Evolutionary conservation across 23 red algal species (phyloP), one percentile per base, ranked within the genome.

Genomic region (Gracilaria gracilis): DNA sequence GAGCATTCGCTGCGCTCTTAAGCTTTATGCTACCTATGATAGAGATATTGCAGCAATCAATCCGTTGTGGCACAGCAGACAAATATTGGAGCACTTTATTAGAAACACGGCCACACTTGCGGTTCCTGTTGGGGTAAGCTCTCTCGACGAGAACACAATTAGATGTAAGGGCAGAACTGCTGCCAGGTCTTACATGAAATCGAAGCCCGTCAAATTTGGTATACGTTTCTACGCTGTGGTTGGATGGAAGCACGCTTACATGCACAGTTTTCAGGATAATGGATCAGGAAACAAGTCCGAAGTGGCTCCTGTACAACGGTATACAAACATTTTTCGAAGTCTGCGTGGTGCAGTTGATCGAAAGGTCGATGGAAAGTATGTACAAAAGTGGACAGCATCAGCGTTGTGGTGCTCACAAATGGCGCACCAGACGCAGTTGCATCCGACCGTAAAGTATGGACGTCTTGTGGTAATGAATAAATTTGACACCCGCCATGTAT

Each of bases 391-490:
- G 9, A 6, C 32, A 5, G 32, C 72, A 42, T 9, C 29, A 9
- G 72, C 72, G 23, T 46, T 77, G 29, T 44, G 72, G 72, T 77
- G 72, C 11, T 7, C 72, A 31, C 32, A 40, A 53, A 28, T 31
- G 32, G 35, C 25, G 34, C 72, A 14, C 15, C 72, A 77, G 34
- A 77, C 35, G 15, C 15, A 77, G 48, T 24, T 77, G 23, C 33
- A 77, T 31, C 72, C 72, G 6, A 44, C 48, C 2, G n/a, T 6
- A 9, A 21, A 77, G 3, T 4, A 77, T 44, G 72, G 39, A 29
- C 29, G 72, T 25, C 33, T 77, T 0, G 11, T 77, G 72, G 72
- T 77, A 25, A 39, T 77, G 33, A 33, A 77, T 16, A 77, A 77
- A 8, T 77, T 77, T 24, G 42, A 44, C 15, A 77, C 39, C 4